Base-by-base conservation (phyloP, 2,329 filamentous ascomycete species). In the Rhynchosporium agropyri region DNA sequence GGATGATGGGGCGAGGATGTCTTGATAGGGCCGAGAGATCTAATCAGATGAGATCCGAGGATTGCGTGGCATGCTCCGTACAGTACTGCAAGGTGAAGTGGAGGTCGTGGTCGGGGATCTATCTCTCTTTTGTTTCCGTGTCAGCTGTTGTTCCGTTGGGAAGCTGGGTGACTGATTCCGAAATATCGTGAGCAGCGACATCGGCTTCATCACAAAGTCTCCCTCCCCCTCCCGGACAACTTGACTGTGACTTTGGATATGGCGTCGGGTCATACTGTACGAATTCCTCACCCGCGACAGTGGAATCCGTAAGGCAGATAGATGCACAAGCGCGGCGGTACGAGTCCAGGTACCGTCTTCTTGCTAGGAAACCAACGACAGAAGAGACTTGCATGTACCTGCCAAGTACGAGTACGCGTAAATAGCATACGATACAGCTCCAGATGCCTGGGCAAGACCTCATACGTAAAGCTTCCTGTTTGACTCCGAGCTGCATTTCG, bases 31-130 rank as follows among this genome's bases (percentile, higher is more conserved):
- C 54, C 54, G 28, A 57, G 40, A 31, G 28, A 57, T 57, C 54
- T 57, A 57, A 57, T 57, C 54, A 45, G 54, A 57, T 57, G 20
- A 45, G 42, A 15, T 40, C 53, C 53, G 53, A 56, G 13, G 26
- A 26, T n/a, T 31, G 3, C 38, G 20, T 20, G 26, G 20, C 38
- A 38, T 20, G 4, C 38, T 42, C 38, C 10, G 38, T 4, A 42
- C 38, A 3, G 15, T 9, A 15, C 3, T 3, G n/a, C n/a, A n/a
- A n/a, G n/a, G n/a, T n/a, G 42, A 45, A 3, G 48, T 29, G 48
- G 26, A 31, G 48, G 4, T 29, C 20, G 9, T 51, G 28, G 8
- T 12, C 38, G 36, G 9, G 26, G 33, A 20, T 13, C 13, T n/a
- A 20, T 13, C 13, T n/a, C n/a, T 26, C 31, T 33, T 2, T 53